Base-by-base conservation (phyloP, 352 stramenopile genomes). In the Phytophthora capsici region DNA sequence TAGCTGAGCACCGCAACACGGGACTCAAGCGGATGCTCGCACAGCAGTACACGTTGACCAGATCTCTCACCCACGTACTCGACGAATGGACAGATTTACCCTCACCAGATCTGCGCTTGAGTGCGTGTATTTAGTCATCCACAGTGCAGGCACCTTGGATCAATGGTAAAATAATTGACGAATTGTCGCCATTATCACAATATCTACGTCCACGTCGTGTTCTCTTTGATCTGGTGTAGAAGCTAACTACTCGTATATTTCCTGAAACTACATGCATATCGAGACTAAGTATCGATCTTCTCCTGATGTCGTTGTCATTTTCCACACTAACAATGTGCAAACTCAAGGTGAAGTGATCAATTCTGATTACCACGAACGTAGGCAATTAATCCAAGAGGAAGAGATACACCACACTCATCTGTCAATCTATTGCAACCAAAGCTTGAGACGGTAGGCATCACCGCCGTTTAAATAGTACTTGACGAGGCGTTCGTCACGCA, bases 381-480 rank as follows among this genome's bases (percentile, higher is more conserved):
- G n/a, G n/a, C n/a, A n/a, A n/a, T n/a, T n/a, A 30, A 30, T 5
- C 4, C 4, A 5, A 30, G 26, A 30, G 6, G 26, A 30, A 30
- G 26, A 30, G 6, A 30, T 30, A 6, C 26, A 30, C 26, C 26
- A 30, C 26, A 3, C 40, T 25, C 17, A 2, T 20, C 49, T 46
- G 32, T 28, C 26, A 32, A 36, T 49, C 43, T 66, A 93, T 50
- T 94, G 78, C 30, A 97, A 69, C 84, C 87, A 96, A 38, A 97
- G 78, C 69, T 98, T 98, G 41, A 98, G 83, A 17, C 93, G 89
- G 76, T 95, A 98, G 41, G 94, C 94, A 67, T 98, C 94, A 37
- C 88, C 86, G 52, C 92, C 92, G 71, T 98, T 98, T 69, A 98
- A 85, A 88, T 98, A 98, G 82, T 98, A 98, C 65, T 94, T 96